These are phyloP conservation scores for Umbelopsis sp. DNA, from an alignment of 371 early-diverging fungal genomes.

Conservation along the genomic window DNA sequence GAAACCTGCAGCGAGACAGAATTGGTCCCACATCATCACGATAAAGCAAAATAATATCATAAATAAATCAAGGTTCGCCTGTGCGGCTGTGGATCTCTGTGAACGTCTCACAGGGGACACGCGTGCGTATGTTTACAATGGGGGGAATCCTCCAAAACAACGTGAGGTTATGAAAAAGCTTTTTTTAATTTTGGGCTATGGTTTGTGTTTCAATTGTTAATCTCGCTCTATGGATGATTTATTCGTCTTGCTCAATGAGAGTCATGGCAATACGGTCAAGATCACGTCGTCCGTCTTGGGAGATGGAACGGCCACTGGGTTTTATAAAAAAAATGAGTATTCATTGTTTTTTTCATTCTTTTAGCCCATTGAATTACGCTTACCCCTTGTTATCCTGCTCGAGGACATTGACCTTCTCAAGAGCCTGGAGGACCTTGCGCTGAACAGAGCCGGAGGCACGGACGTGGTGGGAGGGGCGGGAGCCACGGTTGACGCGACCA, in stretches of 20 bases:
- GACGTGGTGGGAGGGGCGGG: constrained; percentile 91
- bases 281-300: constrained; percentile 82
- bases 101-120: not conserved
- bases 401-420: constrained; percentile 97
- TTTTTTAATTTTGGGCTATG: constrained; percentile 2
- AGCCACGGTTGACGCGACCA: constrained; percentile 92
- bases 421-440: constrained; percentile 95
- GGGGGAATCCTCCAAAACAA: not conserved
- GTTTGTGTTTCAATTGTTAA: not conserved
- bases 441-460: constrained; percentile 89
- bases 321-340: no score
- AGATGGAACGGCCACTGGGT: constrained; percentile 75
- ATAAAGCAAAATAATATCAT: not conserved
- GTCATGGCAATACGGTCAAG: constrained; percentile 74
- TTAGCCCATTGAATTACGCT: not conserved
- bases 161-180: not conserved
- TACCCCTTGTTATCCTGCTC: constrained; percentile 91
- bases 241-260: constrained; percentile 35
- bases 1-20: constrained; percentile 6
- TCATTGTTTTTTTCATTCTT: no score
- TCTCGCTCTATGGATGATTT: constrained; percentile 18
- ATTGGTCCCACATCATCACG: not conserved
- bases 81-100: constrained; percentile 10
- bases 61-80: constrained; percentile 9
- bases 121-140: constrained; percentile 12